Conservation (phyloP, 257 asterid species). For the Forsythia viridissima region DNA sequence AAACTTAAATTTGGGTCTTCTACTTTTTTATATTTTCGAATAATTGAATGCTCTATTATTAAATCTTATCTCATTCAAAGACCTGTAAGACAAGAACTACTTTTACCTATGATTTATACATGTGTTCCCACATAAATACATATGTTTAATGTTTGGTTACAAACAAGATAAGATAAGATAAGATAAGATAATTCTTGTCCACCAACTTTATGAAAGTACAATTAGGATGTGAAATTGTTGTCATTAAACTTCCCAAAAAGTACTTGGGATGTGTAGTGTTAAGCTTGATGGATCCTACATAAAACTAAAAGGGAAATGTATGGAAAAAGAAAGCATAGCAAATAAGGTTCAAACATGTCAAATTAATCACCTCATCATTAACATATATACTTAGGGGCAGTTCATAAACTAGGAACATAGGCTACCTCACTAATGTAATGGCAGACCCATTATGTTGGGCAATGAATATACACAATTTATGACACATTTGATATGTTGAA, state of each 20-base stretch:
- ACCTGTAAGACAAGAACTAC: not conserved
- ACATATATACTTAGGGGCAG: slow-evolving; percentile 34
- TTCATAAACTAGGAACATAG: slow-evolving; percentile 48
- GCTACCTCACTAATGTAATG: slow-evolving; percentile 49
- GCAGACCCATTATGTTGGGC: slow-evolving; percentile 66
- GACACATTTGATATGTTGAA: not conserved
- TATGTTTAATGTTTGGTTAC: slow-evolving; percentile 7
- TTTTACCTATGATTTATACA: not conserved
- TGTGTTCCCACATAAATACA: not conserved
- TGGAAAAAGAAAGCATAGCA: not conserved
- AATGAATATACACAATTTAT: slow-evolving; percentile 29
- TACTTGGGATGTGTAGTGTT: slow-evolving; percentile 1
- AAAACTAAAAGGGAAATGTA: not conserved
- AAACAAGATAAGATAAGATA: slow-evolving; percentile 25
- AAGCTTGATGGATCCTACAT: slow-evolving; percentile 27
- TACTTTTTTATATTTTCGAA: not conserved
- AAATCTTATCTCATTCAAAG: not conserved
- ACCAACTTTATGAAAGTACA: slow-evolving; percentile 1
- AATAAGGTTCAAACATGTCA: not conserved
- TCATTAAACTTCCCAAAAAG: slow-evolving; percentile 21
- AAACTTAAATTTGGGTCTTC: too few species aligned
- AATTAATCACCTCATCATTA: slow-evolving; percentile 30
- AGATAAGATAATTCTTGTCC: slow-evolving; percentile 13
- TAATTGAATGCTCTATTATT: not conserved
- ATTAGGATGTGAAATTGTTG: slow-evolving; percentile 15